Base-by-base conservation (phyloP, 306 rosid genomes). In the Pyrus communis region DNA sequence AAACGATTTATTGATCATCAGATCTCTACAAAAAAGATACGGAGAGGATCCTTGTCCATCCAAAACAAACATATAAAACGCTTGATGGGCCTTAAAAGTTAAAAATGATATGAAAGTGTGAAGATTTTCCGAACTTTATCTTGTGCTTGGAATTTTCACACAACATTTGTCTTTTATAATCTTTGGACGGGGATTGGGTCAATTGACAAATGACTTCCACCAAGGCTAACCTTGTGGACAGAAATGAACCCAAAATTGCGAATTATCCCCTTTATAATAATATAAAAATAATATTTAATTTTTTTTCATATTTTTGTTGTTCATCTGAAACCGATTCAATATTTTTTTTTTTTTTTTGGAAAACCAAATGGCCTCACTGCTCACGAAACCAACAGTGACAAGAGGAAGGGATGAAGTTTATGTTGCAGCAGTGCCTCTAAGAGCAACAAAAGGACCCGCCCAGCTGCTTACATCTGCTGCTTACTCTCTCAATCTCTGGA, bases 371-470 rank as follows among this genome's bases (percentile, higher is more conserved):
- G 85, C 80, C 5, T 61, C 85, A 13, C 31, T 75, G 43, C 43
- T 81, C 3, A 58, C 81, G 8, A 87, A 52, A 19, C 46, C 89
- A 54, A 70, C 74, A 55, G 65, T 75, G 57, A 5, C 76, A 17
- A 82, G 75, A 21, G 85, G 86, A 11, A 83, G 86, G 78, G 91
- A 94, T 13, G 87, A 88, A 62, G 96, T 95, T 27, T 92, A 92
- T 22, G 99, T 95, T 14, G 95, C 97, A 27, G 85, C 97, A 69
- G 84, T 92, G 82, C 91, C 97, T 74, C 82, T 95, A 35, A 87
- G 92, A 75, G 97, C 97, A 77, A n/a, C 88, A 58, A 95, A 87
- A 79, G 99, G 99, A 72, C 97, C 96, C 61, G 84, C 97, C 35
- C 97, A 95, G 68, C 73, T 92, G 79, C 83, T 88, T 66, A 82